Evolutionary conservation across 495 filamentous ascomycete genomes (phyloP).

Genomic region (Lentithecium fluviatile): DNA sequence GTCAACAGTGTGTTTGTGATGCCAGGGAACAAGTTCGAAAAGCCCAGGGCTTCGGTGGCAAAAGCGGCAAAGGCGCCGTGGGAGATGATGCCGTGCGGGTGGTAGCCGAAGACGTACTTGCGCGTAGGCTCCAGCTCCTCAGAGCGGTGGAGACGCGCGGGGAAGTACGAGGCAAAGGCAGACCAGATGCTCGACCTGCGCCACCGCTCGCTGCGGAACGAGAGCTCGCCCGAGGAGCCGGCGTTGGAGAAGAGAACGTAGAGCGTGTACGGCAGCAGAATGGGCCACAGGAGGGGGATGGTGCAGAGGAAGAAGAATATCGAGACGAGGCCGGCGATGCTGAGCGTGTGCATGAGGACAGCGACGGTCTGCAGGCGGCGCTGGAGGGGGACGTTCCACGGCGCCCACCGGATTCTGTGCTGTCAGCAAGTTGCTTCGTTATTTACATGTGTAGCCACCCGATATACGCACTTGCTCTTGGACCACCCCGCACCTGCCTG

Average conservation of each 20-base stretch:
- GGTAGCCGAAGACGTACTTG: constrained; percentile 98
- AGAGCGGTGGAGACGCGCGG: constrained; percentile 80
- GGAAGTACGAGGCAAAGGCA: constrained; percentile 90
- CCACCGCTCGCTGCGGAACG: constrained; percentile 68
- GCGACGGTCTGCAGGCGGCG: constrained; percentile 83
- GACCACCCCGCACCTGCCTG: constrained; percentile 43
- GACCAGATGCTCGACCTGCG: constrained; percentile 79
- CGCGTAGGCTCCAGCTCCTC: constrained; percentile 72
- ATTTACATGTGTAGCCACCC: too few relatives aligned
- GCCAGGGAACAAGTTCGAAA: constrained; percentile 86
- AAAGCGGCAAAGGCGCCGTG: constrained; percentile 94
- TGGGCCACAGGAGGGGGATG: constrained; percentile 86
- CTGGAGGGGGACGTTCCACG: constrained; percentile 79
- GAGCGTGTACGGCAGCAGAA: constrained; percentile 86
- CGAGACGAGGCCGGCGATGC: constrained; percentile 71
- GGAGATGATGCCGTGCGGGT: constrained; percentile 95
- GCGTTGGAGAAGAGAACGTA: constrained; percentile 78
- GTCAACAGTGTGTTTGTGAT: constrained; percentile 92
- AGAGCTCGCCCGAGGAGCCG: constrained; percentile 68
- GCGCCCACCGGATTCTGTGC: constrained; percentile 77
- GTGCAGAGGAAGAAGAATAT: constrained; percentile 88
- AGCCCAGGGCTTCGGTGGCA: constrained; percentile 85
- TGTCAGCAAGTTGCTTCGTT: too few relatives aligned
- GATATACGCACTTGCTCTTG: constrained; percentile 34
- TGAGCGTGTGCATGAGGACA: constrained; percentile 82